These are phyloP conservation scores for Jatropha curcas DNA, from an alignment of 345 rosid species.

Conservation along the genomic window DNA sequence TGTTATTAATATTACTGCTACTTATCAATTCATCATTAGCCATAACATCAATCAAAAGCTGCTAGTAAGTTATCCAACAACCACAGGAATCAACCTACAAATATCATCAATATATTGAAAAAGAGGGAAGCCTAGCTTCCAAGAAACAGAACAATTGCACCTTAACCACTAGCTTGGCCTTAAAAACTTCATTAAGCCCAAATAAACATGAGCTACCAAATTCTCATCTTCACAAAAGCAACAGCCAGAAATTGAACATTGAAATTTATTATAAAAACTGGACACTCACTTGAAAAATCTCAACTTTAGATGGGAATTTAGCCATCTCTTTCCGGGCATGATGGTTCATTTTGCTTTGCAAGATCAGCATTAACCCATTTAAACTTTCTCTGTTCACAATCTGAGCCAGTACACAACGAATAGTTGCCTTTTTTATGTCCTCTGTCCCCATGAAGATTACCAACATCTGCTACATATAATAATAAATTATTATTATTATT, in stretches of 20 bases:
- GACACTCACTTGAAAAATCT: conserved; percentile 34
- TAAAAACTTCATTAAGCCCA: too few species aligned
- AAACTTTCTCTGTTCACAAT: conserved; percentile 20
- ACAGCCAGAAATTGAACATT: background rate
- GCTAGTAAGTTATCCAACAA: background rate
- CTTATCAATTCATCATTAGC: background rate
- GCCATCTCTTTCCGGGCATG: conserved; percentile 27
- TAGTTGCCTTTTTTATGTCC: conserved; percentile 19
- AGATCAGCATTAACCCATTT: conserved; percentile 26
- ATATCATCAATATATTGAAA: too few species aligned
- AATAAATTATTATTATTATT: background rate
- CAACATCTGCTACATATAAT: conserved; percentile 21
- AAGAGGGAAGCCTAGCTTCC: too few species aligned
- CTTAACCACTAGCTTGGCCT: too few species aligned
- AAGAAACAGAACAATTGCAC: too few species aligned
- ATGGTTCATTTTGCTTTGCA: conserved; percentile 35
- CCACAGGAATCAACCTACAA: background rate
- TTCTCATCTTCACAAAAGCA: background rate
- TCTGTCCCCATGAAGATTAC: conserved; percentile 40
- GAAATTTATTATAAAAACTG: background rate
- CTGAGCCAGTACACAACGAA: conserved; percentile 13
- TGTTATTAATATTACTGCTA: too few species aligned
- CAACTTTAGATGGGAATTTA: conserved; percentile 31
- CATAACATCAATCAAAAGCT: background rate
- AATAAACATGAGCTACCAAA: background rate